Percentiles rank a stretch among this genome's conserved stretches.
Evolutionary conservation across 1,139 yeast genomes (phyloP).

Genomic region (Geotrichum bryndzae): DNA sequence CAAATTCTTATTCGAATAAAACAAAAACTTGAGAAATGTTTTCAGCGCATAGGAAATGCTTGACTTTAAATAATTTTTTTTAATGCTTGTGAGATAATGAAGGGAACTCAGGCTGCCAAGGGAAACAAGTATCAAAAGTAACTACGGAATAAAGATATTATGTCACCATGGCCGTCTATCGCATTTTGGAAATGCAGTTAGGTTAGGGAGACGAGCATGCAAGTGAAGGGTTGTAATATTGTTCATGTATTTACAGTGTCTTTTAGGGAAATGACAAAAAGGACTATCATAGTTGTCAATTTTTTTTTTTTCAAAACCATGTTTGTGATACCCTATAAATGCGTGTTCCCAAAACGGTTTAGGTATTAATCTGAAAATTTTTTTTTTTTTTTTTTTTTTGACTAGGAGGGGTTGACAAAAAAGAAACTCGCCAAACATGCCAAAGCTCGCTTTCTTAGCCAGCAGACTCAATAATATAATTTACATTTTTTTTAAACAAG

Average conservation of each 20-base stretch:
- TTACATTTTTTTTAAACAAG: no score
- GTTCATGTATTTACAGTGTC: not conserved
- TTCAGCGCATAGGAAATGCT: not conserved
- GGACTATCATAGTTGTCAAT: no score
- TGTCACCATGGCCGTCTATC: not conserved
- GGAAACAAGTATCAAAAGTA: not conserved
- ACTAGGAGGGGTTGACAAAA: not conserved
- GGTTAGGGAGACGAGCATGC: not conserved
- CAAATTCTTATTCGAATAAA: not conserved
- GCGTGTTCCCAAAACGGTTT: no score
- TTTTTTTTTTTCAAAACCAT: no score
- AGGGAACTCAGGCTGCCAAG: not conserved
- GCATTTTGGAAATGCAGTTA: not conserved
- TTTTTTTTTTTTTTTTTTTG: not conserved
- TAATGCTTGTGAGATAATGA: not conserved
- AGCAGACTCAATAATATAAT: no score
- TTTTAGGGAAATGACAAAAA: not conserved
- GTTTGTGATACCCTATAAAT: no score
- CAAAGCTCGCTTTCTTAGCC: no score
- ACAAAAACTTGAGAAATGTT: not conserved
- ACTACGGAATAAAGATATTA: not conserved
- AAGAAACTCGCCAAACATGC: no score
- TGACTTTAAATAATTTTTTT: not conserved
- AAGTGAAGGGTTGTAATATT: not conserved
- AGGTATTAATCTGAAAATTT: no score